Evolutionary conservation across 495 filamentous ascomycete genomes (phyloP), one percentile per base, ranked within the genome.

Genomic region (Podospora pseudopauciseta): DNA sequence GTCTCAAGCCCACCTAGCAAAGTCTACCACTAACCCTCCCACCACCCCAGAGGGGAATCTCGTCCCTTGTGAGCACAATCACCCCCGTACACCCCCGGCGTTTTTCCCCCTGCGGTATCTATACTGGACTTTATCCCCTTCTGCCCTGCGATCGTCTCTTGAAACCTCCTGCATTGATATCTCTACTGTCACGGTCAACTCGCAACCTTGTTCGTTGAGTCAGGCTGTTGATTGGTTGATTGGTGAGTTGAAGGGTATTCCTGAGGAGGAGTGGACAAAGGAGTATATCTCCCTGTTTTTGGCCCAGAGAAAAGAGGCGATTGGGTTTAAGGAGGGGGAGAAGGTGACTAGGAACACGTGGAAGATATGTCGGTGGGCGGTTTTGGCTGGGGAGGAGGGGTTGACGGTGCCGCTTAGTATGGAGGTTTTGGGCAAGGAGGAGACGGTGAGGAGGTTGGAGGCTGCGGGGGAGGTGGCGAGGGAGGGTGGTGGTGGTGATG

Each of bases 331-430:
- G 3, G 84, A 71, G 82, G 79, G 15, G 32, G 27, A 61, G 67
- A 30, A 28, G 61, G 30, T 9, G 27, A 27, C 65, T 54, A 69
- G 76, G 77, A 59, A 70, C 82, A 5, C 84, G 6, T 81, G 88
- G 71, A 78, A 83, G 56, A 86, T 89, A 68, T 77, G 93, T 65
- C 86, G 92, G 60, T 91, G 91, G 87, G 88, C 88, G 0, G 62
- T 94, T 34, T 75, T 81, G 0, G 89, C 79, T 19, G 85, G 84
- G 9, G 78, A 79, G 11, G 78, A 84, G 3, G 92, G 92, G 0
- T 88, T 90, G 15, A 73, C 80, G 2, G 78, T 90, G 23, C 80
- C 83, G 0, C 77, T 84, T 32, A 86, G 82, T 18, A 87, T 96
- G 85, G 75, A 63, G 18, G 78, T 90, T 1, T 74, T 96, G 11